Conservation (phyloP, 164 flowering plant genomes). For the Vitis rotundifolia region DNA sequence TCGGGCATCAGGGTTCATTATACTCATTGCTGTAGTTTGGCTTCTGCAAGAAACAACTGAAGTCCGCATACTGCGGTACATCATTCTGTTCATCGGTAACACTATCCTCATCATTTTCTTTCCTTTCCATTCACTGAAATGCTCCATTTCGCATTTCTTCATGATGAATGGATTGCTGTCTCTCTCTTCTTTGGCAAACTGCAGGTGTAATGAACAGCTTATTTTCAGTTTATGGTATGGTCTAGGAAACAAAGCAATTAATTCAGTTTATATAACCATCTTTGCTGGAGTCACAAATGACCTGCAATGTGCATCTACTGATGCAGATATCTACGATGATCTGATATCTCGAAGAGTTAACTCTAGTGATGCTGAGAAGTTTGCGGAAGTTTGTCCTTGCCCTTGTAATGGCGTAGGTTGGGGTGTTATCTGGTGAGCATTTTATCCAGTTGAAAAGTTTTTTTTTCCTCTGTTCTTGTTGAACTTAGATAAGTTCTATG, state of each 20-base stretch:
- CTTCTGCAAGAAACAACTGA: slow-evolving; percentile 76
- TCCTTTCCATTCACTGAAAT: background rate
- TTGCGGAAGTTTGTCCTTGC: slow-evolving; percentile 88
- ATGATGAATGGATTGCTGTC: background rate
- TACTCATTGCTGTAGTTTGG: slow-evolving; percentile 82
- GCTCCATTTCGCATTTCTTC: background rate
- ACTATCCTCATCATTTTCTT: background rate
- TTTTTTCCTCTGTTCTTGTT: background rate
- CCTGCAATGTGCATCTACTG: background rate
- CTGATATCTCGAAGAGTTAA: slow-evolving; percentile 82
- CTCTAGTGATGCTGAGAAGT: slow-evolving; percentile 93
- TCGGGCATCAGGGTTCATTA: slow-evolving; percentile 70
- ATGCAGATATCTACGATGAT: slow-evolving; percentile 89
- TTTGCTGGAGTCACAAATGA: background rate
- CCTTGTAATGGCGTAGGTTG: slow-evolving; percentile 84
- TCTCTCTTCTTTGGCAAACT: slow-evolving; percentile 9
- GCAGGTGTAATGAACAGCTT: slow-evolving; percentile 96
- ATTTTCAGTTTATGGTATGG: slow-evolving; percentile 82
- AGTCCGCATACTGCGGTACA: slow-evolving; percentile 72
- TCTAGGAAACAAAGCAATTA: background rate
- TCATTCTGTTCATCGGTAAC: slow-evolving; percentile 89
- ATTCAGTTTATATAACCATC: background rate
- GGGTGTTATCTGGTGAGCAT: slow-evolving; percentile 83
- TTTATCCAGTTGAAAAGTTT: background rate
- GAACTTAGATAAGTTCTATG: background rate